These are phyloP conservation scores for Boletus speciosus DNA, from an alignment of 768 basidiomycete species.

Conservation along the genomic window DNA sequence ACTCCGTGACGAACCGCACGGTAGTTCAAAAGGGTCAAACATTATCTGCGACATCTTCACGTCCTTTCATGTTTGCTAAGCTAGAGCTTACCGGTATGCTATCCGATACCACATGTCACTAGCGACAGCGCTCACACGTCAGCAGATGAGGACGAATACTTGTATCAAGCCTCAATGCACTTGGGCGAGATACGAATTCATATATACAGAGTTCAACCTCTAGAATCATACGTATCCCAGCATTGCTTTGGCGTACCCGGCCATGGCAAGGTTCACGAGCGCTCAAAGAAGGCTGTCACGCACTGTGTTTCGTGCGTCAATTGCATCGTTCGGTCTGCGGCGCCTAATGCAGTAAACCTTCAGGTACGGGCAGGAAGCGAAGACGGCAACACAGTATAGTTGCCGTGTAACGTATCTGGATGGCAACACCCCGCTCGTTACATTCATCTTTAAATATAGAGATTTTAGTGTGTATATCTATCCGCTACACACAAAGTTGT, in stretches of 20 bases:
- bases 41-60: conserved; percentile 14
- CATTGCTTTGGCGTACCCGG: neutral
- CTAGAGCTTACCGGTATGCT: conserved; percentile 28
- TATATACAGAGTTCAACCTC: conserved; percentile 4
- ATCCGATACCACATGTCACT: neutral
- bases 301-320: conserved; percentile 27
- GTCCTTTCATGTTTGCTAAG: conserved; percentile 26
- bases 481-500: neutral
- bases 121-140: conserved; percentile 4
- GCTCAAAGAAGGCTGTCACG: conserved; percentile 30
- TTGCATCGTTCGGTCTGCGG: neutral
- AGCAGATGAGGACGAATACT: conserved; percentile 28
- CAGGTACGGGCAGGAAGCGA: conserved; percentile 25
- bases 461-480: conserved; percentile 21
- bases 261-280: conserved; percentile 28
- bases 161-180: conserved; percentile 9
- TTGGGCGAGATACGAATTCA: conserved; percentile 22
- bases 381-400: neutral
- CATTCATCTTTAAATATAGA: conserved; percentile 32
- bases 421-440: conserved; percentile 15
- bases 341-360: neutral
- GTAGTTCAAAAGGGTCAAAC: neutral
- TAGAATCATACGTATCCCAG: fast-evolving
- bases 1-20: neutral
- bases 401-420: conserved; percentile 6